Evolutionary conservation across 202 grass and related monocot species (phyloP).

Genomic region (Schoenoplectus tabernaemontani): DNA sequence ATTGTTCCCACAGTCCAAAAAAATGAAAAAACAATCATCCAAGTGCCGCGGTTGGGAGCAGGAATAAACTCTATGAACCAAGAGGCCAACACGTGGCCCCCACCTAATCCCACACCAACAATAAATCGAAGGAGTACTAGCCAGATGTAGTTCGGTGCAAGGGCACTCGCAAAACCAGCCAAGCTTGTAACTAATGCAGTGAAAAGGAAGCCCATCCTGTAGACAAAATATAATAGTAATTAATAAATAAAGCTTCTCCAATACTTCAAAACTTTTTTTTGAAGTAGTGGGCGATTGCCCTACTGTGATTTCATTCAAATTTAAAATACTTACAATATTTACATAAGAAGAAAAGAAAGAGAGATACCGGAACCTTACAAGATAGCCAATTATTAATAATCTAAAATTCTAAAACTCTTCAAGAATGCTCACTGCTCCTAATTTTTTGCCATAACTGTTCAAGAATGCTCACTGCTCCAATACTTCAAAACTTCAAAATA

Average conservation of each 20-base stretch:
- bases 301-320: no score
- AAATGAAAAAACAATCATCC: constrained; percentile 45
- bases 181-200: constrained; percentile 43
- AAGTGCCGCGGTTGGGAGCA: constrained; percentile 53
- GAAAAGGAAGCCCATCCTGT: constrained; percentile 53
- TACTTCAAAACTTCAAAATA: background rate
- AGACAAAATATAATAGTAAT: constrained; percentile 18
- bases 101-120: constrained; percentile 61
- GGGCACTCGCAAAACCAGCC: constrained; percentile 47
- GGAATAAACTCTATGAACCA: constrained; percentile 90
- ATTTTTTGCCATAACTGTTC: no score
- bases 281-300: no score
- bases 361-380: no score
- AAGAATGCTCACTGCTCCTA: no score
- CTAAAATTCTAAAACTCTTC: no score
- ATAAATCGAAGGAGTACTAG: constrained; percentile 46
- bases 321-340: no score
- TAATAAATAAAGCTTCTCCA: background rate
- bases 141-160: constrained; percentile 50
- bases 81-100: constrained; percentile 46
- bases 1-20: constrained; percentile 67
- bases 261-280: no score
- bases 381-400: no score
- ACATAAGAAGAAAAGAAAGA: no score
- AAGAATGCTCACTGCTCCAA: no score